These are phyloP conservation scores for Phylloboletellus chloephorus DNA, from an alignment of 1,284 basidiomycete genomes.

Conservation along the genomic window DNA sequence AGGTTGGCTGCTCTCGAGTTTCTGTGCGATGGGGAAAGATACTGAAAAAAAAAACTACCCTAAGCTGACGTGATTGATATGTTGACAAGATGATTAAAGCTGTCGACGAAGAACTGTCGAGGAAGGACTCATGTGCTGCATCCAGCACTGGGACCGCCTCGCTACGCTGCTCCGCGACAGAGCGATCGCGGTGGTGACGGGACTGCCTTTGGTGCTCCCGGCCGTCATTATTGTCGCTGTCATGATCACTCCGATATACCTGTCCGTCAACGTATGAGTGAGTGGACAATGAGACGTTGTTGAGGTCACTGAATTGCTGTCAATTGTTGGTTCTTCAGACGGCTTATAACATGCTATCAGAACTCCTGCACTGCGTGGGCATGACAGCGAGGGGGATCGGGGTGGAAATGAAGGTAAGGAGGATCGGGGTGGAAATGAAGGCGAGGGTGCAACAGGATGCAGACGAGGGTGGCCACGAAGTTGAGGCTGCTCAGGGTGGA, in stretches of 20 bases:
- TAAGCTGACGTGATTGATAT: slow-evolving; percentile 1
- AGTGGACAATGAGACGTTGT: not conserved
- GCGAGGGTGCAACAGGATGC: no score
- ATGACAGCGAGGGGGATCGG: not conserved
- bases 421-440: not conserved
- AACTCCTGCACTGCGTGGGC: not conserved
- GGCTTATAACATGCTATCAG: slow-evolving; percentile 1
- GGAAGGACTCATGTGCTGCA: not conserved
- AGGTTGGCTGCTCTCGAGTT: slow-evolving; percentile 1
- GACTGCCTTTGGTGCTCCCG: not conserved
- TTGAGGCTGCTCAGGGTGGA: not conserved
- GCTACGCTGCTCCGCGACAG: slow-evolving; percentile 1
- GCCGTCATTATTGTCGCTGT: not conserved
- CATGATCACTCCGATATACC: not conserved
- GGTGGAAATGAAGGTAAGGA: not conserved
- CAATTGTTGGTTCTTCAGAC: not conserved
- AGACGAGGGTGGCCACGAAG: not conserved
- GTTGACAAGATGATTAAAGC: slow-evolving; percentile 4
- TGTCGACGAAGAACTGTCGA: slow-evolving; percentile 1
- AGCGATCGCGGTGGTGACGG: not conserved
- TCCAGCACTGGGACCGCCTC: slow-evolving; percentile 13
- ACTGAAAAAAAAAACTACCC: not conserved
- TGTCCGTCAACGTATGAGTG: slow-evolving; percentile 4
- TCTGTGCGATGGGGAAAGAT: not conserved
- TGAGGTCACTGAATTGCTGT: not conserved